Conservation (phyloP, 2,329 filamentous ascomycete species). For the Phialophora verrucosa region DNA sequence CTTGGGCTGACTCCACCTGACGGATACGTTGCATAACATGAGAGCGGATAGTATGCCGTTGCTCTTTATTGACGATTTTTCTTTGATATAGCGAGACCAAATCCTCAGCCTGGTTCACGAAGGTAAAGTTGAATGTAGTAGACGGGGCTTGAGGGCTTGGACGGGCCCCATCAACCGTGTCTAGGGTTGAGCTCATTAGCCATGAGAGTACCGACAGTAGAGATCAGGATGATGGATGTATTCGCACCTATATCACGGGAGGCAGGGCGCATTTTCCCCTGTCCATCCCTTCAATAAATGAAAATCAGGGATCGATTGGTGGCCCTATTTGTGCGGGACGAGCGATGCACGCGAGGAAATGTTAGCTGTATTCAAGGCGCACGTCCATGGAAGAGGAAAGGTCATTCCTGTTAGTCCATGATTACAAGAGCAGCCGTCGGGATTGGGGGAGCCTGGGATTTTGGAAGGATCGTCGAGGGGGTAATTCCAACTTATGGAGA, state of each 20-base stretch:
- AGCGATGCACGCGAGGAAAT: not conserved
- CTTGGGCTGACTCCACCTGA: constrained; percentile 48
- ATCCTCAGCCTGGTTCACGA: constrained; percentile 51
- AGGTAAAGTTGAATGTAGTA: constrained; percentile 43
- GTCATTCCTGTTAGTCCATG: constrained; percentile 1
- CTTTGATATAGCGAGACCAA: constrained; percentile 43
- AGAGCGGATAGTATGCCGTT: constrained; percentile 50
- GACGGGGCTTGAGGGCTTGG: constrained; percentile 35
- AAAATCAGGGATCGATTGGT: not conserved
- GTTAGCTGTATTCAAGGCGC: not conserved
- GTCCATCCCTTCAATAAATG: constrained; percentile 25
- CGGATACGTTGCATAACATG: constrained; percentile 54
- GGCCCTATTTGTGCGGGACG: not conserved
- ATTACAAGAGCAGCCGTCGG: not conserved
- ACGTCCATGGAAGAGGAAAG: constrained; percentile 2
- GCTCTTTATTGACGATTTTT: constrained; percentile 47
- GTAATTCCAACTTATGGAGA: not conserved
- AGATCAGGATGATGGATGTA: constrained; percentile 1
- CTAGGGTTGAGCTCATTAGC: constrained; percentile 20
- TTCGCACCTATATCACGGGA: constrained; percentile 24
- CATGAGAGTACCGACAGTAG: not conserved
- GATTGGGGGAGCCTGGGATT: not conserved
- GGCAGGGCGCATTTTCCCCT: constrained; percentile 21
- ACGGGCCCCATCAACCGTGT: constrained; percentile 29
- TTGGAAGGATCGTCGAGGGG: not conserved